A percentile compares a stretch with the other conserved stretches of the same genome.
phyloP scores from a whole-genome alignment of 345 rosid genomes.

The Theobroma cacao region DNA sequence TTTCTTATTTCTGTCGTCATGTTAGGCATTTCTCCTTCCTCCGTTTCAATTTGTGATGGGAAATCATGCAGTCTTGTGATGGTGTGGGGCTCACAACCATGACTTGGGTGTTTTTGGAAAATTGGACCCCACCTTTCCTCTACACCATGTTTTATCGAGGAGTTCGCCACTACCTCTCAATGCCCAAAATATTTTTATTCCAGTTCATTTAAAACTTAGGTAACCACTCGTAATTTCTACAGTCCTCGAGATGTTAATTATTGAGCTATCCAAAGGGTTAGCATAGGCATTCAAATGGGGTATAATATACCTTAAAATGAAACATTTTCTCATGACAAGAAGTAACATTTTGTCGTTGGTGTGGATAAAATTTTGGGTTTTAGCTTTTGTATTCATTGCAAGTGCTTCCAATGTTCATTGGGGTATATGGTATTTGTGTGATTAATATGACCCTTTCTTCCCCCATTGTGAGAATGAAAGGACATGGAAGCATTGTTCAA shows the following conservation, averaged over 20 bases:
- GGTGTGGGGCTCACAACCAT: not conserved
- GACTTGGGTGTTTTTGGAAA: not conserved
- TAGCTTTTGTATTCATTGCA: not conserved
- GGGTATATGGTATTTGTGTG: not conserved
- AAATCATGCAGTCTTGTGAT: slow-evolving; percentile 6
- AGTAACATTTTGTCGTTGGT: not conserved
- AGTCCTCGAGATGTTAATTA: no score
- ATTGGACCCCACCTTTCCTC: slow-evolving; percentile 16
- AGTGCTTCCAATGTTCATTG: no score
- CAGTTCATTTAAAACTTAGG: no score
- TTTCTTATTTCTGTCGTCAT: not conserved
- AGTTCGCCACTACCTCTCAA: not conserved
- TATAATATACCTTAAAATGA: not conserved
- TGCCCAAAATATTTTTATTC: no score
- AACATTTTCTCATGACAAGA: not conserved
- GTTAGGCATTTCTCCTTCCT: not conserved
- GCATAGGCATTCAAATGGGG: no score
- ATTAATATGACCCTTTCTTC: no score
- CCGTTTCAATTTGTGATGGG: not conserved
- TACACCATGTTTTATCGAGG: not conserved
- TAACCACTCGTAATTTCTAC: not conserved
- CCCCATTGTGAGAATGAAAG: not conserved
- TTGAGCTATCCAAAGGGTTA: no score
- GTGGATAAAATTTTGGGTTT: not conserved
- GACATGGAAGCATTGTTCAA: not conserved